Base-by-base conservation (phyloP, 225 moss, liverwort and hornwort species). In the Physcomitrellopsis africana region DNA sequence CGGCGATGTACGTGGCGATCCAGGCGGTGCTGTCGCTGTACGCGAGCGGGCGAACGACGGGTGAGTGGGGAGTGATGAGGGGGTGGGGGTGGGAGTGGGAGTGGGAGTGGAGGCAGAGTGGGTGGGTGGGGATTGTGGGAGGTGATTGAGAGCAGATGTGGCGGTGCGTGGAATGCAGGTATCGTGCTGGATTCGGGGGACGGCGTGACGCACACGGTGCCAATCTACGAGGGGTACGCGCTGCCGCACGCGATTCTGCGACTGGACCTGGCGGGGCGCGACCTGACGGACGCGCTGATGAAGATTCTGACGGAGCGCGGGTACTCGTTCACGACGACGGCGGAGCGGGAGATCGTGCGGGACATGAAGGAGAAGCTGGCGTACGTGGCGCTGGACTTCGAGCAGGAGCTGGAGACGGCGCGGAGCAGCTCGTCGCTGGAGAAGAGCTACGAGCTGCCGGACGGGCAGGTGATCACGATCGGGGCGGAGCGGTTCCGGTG, bases 301-400 rank as follows among this genome's bases (percentile, higher is more conserved):
- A 37, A 37, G 32, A 37, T 37, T 37, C 32, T 37, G 32, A 37
- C 32, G 32, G 32, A 37, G 32, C 32, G 32, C 5, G 32, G 90
- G 42, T 91, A 91, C 51, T 88, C 90, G 22, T 91, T 91, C 80
- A 91, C 90, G 3, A 91, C 90, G 27, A 91, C 90, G 8, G 90
- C 90, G 1, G 90, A 82, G 81, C 65, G 90, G 5, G 90, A 91
- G 77, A 91, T 91, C 79, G 90, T 91, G 1, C 81, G 90, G 55
- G 90, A 91, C 32, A 37, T 37, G 32, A 37, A 37, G 32, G 32
- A 37, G 32, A 37, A 37, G 32, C 32, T 37, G 4, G 32, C 32
- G 32, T 37, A 37, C 32, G 32, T 37, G 32, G 32, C 32, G 32
- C 32, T 37, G 32, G 32, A 37, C 32, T 37, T 37, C 32, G 32